Evolutionary conservation across 352 stramenopile species (phyloP), one percentile per base, ranked within the genome.

Genomic region (Phytophthora cryptogea): DNA sequence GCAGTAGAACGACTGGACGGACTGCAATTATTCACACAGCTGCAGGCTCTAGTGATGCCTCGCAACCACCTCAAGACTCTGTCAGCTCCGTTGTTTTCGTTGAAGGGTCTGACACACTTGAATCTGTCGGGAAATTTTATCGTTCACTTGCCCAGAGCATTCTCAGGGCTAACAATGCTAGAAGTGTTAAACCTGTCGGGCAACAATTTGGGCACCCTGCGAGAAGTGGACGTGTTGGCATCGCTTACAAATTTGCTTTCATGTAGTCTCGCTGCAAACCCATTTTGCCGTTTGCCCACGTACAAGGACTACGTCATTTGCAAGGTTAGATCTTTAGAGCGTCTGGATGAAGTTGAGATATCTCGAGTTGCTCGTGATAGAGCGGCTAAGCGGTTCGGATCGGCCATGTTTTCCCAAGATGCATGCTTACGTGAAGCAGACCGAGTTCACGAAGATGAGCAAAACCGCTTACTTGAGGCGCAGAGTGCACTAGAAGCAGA

Each of bases 101-200:
- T 91, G 5, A 64, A 61, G 14, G 54, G 54, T 4, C 62, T 93
- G 8, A 72, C 59, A 6, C 60, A 74, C 10, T 55, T 93, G 37
- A 81, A 95, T 50, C 35, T 95, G 8, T 89, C 80, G 1, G 86
- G 86, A 26, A 95, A 95, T 56, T 92, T 90, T 42, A 89, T 95
- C 23, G 72, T 67, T 10, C 83, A 93, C 54, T 82, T 95, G 16
- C 83, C 86, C 8, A 70, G 71, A 5, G 67, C 60, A 7, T 83
- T 95, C 47, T 59, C 62, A 0, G 46, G 47, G 2, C 66, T 95
- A 0, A 71, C 67, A 27, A 65, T 74, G 28, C 45, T 95, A 9
- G 78, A 93, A 66, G 60, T 41, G 8, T 70, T 95, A 11, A 78
- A 92, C 45, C 28, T 95, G 3, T 76, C 80, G 0, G 86, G 86